Evolutionary conservation across 2,329 filamentous ascomycete species (phyloP).

Genomic region (Phialocephala sp.): DNA sequence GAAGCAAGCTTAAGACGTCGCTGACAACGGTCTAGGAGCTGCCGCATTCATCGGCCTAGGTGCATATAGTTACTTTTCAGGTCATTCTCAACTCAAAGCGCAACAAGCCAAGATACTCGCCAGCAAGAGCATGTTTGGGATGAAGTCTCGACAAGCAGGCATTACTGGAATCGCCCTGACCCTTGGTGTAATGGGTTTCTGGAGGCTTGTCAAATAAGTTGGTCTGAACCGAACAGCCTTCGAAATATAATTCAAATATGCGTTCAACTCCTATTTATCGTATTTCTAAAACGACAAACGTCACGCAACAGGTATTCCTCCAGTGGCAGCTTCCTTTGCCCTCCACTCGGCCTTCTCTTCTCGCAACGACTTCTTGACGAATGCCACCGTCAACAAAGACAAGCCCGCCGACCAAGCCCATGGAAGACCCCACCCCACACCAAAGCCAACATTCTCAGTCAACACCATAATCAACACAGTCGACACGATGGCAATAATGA

Average conservation of each 20-base stretch:
- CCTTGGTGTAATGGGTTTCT: constrained; percentile 73
- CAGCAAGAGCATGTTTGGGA: constrained; percentile 73
- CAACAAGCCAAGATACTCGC: constrained; percentile 70
- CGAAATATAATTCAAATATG: background rate
- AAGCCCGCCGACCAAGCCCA: constrained; percentile 30
- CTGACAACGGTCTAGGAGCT: constrained; percentile 59
- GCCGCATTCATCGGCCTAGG: constrained; percentile 77
- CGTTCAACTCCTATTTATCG: background rate
- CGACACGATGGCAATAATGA: constrained; percentile 34
- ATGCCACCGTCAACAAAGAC: constrained; percentile 29
- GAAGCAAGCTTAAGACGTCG: background rate
- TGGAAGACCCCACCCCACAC: constrained; percentile 39
- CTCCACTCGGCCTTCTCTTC: constrained; percentile 33
- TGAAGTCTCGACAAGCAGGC: constrained; percentile 71
- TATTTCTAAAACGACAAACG: background rate
- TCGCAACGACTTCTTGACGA: constrained; percentile 31
- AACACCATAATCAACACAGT: constrained; percentile 37
- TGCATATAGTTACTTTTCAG: constrained; percentile 78
- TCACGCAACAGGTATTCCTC: background rate
- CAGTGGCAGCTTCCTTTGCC: constrained; percentile 22
- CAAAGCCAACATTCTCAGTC: constrained; percentile 35
- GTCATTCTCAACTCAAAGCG: constrained; percentile 71
- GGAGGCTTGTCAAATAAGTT: constrained; percentile 47
- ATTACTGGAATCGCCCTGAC: constrained; percentile 71
- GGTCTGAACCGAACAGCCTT: background rate